phyloP scores from a whole-genome alignment of 2,329 filamentous ascomycete species.

The Calonectria pseudoreteaudii region DNA sequence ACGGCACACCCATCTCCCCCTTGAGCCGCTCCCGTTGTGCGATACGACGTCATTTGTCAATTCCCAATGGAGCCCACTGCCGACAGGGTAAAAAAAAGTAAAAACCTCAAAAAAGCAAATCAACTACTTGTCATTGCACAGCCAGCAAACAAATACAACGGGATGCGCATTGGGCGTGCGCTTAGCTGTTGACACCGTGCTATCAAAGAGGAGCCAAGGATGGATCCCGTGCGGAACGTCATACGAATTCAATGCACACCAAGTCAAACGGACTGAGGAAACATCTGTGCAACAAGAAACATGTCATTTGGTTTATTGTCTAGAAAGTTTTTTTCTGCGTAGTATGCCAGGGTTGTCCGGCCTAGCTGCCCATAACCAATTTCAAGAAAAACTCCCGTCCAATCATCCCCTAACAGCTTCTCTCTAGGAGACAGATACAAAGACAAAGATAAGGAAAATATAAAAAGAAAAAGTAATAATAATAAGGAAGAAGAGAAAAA shows the following conservation, averaged over 20 bases:
- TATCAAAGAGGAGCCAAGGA: neutral
- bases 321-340: slow-evolving; percentile 1
- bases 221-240: neutral
- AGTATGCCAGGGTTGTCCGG: slow-evolving; percentile 6
- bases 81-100: slow-evolving; percentile 1
- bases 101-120: neutral
- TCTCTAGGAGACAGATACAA: neutral
- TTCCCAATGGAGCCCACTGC: neutral
- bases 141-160: neutral
- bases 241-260: neutral
- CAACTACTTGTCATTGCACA: slow-evolving; percentile 2
- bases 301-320: neutral
- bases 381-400: slow-evolving; percentile 6
- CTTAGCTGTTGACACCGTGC: neutral
- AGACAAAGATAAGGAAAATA: neutral
- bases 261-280: neutral
- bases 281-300: neutral
- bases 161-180: neutral
- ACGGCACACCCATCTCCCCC: neutral
- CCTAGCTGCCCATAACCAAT: slow-evolving; percentile 4
- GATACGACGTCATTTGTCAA: neutral
- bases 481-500: slow-evolving; percentile 10
- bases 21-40: slow-evolving; percentile 9
- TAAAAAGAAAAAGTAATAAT: neutral
- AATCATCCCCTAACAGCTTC: neutral